These are phyloP conservation scores for Wallacemonas sp. DNA, from an alignment of 208 protist genomes.

Conservation along the genomic window DNA sequence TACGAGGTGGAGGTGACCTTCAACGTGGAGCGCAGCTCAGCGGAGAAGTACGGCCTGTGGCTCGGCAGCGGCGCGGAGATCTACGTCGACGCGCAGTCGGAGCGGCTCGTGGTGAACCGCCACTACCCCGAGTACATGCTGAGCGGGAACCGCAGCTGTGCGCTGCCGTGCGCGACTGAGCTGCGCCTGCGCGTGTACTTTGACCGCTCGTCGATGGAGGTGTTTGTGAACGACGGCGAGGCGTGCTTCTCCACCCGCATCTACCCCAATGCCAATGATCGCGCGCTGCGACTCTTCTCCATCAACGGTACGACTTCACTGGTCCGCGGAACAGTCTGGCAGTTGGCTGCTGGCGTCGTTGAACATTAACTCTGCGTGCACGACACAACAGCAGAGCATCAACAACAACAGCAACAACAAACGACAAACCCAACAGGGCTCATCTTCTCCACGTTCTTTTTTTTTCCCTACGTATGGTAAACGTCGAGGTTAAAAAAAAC, in stretches of 20 bases:
- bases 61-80: constrained; percentile 50
- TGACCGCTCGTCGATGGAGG: constrained; percentile 55
- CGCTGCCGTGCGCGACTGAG: constrained; percentile 28
- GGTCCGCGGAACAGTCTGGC: constrained; percentile 34
- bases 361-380: background rate
- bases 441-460: constrained; percentile 12
- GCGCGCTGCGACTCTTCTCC: constrained; percentile 37
- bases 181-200: constrained; percentile 52
- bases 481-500: too few species aligned
- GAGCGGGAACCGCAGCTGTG: constrained; percentile 51
- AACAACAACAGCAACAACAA: background rate
- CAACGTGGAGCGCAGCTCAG: constrained; percentile 36
- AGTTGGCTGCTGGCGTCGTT: constrained; percentile 23
- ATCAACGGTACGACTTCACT: constrained; percentile 37
- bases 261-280: constrained; percentile 41
- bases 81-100: constrained; percentile 46
- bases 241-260: constrained; percentile 39
- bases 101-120: constrained; percentile 49
- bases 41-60: constrained; percentile 63
- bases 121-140: constrained; percentile 66
- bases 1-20: constrained; percentile 50
- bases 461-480: too few species aligned
- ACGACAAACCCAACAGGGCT: background rate
- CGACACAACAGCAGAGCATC: too few species aligned
- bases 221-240: constrained; percentile 58